Base-by-base conservation (phyloP, 176 grass and related monocot species). In the Aechmea fasciata region DNA sequence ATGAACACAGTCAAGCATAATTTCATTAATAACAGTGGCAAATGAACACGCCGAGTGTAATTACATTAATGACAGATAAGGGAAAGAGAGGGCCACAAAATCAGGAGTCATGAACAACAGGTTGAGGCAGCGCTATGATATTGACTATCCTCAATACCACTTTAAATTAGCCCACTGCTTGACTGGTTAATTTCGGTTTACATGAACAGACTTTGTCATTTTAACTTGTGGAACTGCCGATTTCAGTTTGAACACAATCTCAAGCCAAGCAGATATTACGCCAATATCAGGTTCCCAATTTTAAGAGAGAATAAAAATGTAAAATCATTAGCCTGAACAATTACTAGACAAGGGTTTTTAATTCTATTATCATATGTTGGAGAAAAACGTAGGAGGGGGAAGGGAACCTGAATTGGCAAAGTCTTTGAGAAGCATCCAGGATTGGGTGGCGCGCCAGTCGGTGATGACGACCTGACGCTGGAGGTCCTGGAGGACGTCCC, bases 361-460 rank as follows among this genome's bases (percentile, higher is more conserved):
- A 57, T 57, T 57, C 13, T 57, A n/a, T 57, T 15, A 57, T n/a
- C 6, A 13, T 13, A 13, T n/a, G 11, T 57, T 57, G 15, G 18
- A 57, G 15, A 75, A 7, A 51, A n/a, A 22, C 23, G 61, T 7
- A 11, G 22, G 15, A 47, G 5, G 11, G 51, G 19, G n/a, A 63
- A 26, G 10, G 29, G 53, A 23, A 85, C 83, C 83, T 80, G 88
- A 92, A 76, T 55, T 82, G 63, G 81, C 86, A 64, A 97, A 84
- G 69, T 92, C 83, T 24, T 96, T 87, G 28, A 92, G 76, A 69
- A 96, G 25, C 77, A 78, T 96, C 93, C 93, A 96, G 28, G 86
- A 83, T 14, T 79, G 69, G 0, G 81, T 87, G 19, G 76, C 66
- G 19, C 70, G 71, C 83, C 83, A 90, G 53, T 96, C 84, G 0